A percentile compares a stretch with the other conserved stretches of the same genome.
phyloP scores from a whole-genome alignment of 176 grass and related monocot genomes.

The Carex kokanica region DNA sequence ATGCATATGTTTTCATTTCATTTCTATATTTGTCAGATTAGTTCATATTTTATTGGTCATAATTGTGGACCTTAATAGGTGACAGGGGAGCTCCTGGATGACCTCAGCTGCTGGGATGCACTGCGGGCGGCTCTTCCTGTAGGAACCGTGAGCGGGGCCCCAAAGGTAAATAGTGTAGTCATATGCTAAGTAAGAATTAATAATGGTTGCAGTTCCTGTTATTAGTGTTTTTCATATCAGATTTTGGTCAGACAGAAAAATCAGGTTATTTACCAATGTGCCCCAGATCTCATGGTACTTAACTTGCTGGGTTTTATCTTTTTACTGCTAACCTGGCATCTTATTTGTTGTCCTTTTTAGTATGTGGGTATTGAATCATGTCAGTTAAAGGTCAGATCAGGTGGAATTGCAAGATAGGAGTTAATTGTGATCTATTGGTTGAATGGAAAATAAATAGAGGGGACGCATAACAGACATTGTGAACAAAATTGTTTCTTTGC shows the following conservation, averaged over 20 bases:
- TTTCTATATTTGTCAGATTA: background rate
- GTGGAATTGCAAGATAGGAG: background rate
- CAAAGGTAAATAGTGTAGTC: conserved; percentile 54
- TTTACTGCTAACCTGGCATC: background rate
- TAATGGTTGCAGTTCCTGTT: background rate
- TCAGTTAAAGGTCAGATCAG: background rate
- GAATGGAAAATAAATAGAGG: background rate
- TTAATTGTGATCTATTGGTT: background rate
- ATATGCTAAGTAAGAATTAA: background rate
- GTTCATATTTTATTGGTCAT: background rate
- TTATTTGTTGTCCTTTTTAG: background rate
- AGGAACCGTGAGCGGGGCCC: conserved; percentile 93
- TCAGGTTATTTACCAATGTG: background rate
- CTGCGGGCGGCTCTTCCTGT: conserved; percentile 78
- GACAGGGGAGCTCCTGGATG: conserved; percentile 59
- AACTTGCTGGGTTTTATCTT: background rate
- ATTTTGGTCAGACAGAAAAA: background rate
- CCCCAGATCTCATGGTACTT: background rate
- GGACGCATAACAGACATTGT: background rate
- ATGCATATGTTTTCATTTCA: background rate
- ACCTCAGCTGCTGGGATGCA: conserved; percentile 87
- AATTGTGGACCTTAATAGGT: conserved; percentile 55
- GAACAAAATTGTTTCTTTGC: background rate
- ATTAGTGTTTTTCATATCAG: background rate
- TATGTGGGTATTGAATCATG: background rate